Evolutionary conservation across 1,139 yeast genomes (phyloP), one percentile per base, ranked within the genome.

Genomic region (Pichia sp.): DNA sequence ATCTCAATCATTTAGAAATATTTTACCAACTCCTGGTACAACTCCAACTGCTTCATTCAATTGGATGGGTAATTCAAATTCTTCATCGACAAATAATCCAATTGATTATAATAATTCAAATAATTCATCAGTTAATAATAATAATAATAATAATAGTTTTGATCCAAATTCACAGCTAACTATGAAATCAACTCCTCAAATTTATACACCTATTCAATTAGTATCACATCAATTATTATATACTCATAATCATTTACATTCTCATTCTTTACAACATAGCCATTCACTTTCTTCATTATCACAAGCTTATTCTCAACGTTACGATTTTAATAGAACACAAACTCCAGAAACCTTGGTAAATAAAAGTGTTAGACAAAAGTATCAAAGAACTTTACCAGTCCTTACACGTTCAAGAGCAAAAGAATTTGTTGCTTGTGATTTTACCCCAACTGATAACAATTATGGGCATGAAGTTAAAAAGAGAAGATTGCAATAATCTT

Each of bases 21-120:
- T 43, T n/a, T 37, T 51, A 25, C 55, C 56, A 29, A 59, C 64
- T 23, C 64, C 64, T 5, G 62, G 63, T 41, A 55, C 60, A 27
- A 60, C 63, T 8, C 62, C 59, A 24, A 53, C 53, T 16, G 43
- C 50, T 9, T 42, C 51, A 11, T 46, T 43, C 16, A 48, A 41
- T 40, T 46, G 49, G 45, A 32, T 48, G 20, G 23, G 35, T 1
- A 27, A 24, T 30, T 34, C 38, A 5, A 31, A 7, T 28, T n/a
- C 42, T 3, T 25, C 36, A 12, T 26, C 45, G 7, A 27, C 42
- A 24, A 25, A 25, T 35, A 23, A 16, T 22, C 27, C 32, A 12
- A 24, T 39, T 16, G 42, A 39, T 11, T 39, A 27, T 39, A 3
- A 23, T 31, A 10, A 23, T 20, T 31, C 35, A 11, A 26, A 23